Percentiles rank a stretch among this genome's conserved stretches.
Evolutionary conservation across 2,329 filamentous ascomycete species (phyloP).

Genomic region (Aspergillus persii): DNA sequence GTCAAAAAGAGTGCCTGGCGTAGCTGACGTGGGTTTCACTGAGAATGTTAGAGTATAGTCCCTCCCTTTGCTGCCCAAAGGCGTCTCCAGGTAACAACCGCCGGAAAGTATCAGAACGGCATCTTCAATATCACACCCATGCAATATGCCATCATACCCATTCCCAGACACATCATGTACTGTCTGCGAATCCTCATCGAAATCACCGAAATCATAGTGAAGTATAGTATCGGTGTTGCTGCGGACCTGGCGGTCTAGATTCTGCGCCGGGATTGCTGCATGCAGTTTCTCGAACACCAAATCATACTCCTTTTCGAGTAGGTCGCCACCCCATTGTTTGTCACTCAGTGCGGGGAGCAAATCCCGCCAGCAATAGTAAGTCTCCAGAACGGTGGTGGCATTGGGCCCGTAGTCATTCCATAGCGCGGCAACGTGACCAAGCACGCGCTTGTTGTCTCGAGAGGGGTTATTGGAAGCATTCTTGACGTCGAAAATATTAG

Average conservation of each 20-base stretch:
- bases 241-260: constrained; percentile 22
- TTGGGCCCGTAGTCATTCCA: constrained; percentile 56
- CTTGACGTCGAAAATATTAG: constrained; percentile 49
- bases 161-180: neutral
- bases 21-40: constrained; percentile 33
- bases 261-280: constrained; percentile 45
- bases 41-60: constrained; percentile 55
- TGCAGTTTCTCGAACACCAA: constrained; percentile 42
- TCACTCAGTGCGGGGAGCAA: constrained; percentile 49
- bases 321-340: constrained; percentile 55
- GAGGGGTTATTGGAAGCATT: constrained; percentile 49
- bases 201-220: neutral
- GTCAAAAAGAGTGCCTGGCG: constrained; percentile 42
- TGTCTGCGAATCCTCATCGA: neutral
- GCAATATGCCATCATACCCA: neutral
- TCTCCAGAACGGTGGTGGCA: constrained; percentile 47
- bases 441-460: constrained; percentile 37
- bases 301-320: constrained; percentile 43
- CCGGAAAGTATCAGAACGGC: constrained; percentile 32
- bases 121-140: constrained; percentile 10
- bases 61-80: constrained; percentile 52
- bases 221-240: neutral
- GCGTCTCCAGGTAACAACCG: constrained; percentile 47
- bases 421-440: constrained; percentile 48
- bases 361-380: constrained; percentile 49